Evolutionary conservation across 768 basidiomycete species (phyloP).

Genomic region (Ramaria sp.): DNA sequence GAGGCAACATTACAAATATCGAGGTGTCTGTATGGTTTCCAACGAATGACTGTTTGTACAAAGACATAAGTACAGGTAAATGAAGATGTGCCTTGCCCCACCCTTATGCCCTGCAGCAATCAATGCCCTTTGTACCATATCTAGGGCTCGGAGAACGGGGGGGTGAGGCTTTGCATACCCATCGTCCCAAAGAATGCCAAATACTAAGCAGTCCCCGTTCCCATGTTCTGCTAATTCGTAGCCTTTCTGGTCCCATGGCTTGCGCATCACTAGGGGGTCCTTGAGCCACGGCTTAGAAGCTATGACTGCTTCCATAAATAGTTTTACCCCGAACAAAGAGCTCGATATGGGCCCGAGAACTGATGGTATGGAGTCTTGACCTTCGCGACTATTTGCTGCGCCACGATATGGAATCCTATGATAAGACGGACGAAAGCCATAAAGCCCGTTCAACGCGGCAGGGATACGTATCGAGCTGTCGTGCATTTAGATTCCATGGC

Average conservation of each 20-base stretch:
- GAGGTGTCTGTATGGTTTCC: constrained; percentile 35
- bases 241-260: constrained; percentile 48
- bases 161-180: constrained; percentile 48
- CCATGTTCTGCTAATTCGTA: constrained; percentile 51
- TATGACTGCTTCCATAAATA: constrained; percentile 55
- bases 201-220: constrained; percentile 26
- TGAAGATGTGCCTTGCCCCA: constrained; percentile 16
- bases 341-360: constrained; percentile 64
- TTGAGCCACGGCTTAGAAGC: constrained; percentile 50
- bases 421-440: constrained; percentile 60
- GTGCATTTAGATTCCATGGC: not conserved
- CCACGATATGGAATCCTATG: constrained; percentile 60
- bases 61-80: not conserved
- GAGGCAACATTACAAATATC: constrained; percentile 18
- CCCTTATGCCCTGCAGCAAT: constrained; percentile 54
- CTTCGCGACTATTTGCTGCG: constrained; percentile 51
- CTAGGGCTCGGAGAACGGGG: constrained; percentile 50
- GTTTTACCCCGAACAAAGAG: constrained; percentile 46
- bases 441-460: constrained; percentile 53
- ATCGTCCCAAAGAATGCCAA: constrained; percentile 59
- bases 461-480: constrained; percentile 60
- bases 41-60: constrained; percentile 51
- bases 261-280: constrained; percentile 48
- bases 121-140: constrained; percentile 44
- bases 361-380: constrained; percentile 59